A percentile compares a stretch with the other conserved stretches of the same genome.
phyloP scores from a whole-genome alignment of 805 yeast genomes.

The Starmerella bacillaris region DNA sequence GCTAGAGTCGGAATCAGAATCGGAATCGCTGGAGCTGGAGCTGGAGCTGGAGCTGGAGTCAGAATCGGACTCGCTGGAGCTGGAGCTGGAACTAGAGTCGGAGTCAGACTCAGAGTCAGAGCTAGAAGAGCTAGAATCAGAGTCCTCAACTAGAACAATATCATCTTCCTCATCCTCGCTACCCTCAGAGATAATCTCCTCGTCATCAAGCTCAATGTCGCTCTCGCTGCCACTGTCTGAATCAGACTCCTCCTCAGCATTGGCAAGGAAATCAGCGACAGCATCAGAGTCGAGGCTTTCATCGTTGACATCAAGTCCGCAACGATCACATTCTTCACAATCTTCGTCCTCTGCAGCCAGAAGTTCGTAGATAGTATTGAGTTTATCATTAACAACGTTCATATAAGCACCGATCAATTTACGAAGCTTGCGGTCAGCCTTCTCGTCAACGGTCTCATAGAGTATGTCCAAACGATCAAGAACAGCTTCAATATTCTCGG shows the following conservation, averaged over 20 bases:
- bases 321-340: slow-evolving; percentile 5
- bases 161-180: slow-evolving; percentile 3
- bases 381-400: slow-evolving; percentile 15
- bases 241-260: slow-evolving; percentile 11
- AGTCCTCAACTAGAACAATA: not conserved
- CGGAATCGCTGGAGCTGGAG: slow-evolving; percentile 8
- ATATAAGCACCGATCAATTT: slow-evolving; percentile 19
- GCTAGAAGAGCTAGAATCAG: slow-evolving; percentile 2
- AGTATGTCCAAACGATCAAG: slow-evolving; percentile 16
- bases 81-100: slow-evolving; percentile 1
- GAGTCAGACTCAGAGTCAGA: slow-evolving; percentile 7
- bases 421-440: slow-evolving; percentile 17
- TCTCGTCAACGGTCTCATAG: slow-evolving; percentile 14
- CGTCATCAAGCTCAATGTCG: slow-evolving; percentile 3
- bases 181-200: slow-evolving; percentile 3
- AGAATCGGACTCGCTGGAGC: too few species aligned
- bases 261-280: slow-evolving; percentile 14
- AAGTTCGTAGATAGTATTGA: slow-evolving; percentile 8
- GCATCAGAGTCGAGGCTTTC: slow-evolving; percentile 16
- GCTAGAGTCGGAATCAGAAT: slow-evolving; percentile 1
- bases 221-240: slow-evolving; percentile 4
- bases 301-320: slow-evolving; percentile 12
- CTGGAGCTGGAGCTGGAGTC: slow-evolving; percentile 5
- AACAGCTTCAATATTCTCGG: slow-evolving; percentile 17
- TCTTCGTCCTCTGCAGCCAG: not conserved